A percentile compares a stretch with the other conserved stretches of the same genome.
Evolutionary conservation across 495 filamentous ascomycete genomes (phyloP).

Genomic region (Neurospora sp.): DNA sequence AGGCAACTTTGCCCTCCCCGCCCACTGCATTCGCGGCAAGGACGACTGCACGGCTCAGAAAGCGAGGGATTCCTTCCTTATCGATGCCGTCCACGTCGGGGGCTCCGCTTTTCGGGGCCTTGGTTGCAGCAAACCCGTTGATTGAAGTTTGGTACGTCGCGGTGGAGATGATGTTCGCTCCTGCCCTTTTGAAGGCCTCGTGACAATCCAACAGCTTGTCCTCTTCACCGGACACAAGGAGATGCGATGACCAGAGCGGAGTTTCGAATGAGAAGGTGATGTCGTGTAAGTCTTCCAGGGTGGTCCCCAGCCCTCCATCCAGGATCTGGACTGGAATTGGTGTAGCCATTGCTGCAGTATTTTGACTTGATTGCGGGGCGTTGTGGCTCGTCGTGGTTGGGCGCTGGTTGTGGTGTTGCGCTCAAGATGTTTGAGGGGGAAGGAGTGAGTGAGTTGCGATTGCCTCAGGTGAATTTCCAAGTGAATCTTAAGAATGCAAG

Average conservation of each 20-base stretch:
- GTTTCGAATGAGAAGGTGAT: slow-evolving; percentile 33
- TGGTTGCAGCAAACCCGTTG: slow-evolving; percentile 40
- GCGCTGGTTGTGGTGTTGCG: not conserved
- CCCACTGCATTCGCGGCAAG: slow-evolving; percentile 26
- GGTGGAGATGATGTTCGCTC: slow-evolving; percentile 50
- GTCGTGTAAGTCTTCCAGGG: slow-evolving; percentile 46
- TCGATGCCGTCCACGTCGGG: slow-evolving; percentile 14
- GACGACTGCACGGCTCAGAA: slow-evolving; percentile 24
- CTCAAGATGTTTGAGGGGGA: not conserved
- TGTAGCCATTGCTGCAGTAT: not conserved
- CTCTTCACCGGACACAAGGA: slow-evolving; percentile 40
- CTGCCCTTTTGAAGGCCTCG: slow-evolving; percentile 39
- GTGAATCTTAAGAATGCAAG: not conserved
- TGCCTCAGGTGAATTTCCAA: not conserved
- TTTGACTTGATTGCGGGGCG: not conserved
- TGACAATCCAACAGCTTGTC: slow-evolving; percentile 43
- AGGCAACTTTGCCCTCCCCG: slow-evolving; percentile 25
- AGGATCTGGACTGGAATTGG: slow-evolving; percentile 37
- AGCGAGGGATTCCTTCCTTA: slow-evolving; percentile 12
- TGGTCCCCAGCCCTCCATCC: slow-evolving; percentile 58
- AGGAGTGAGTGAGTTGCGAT: not conserved
- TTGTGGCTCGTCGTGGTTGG: not conserved
- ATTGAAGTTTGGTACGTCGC: slow-evolving; percentile 55
- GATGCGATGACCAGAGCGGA: slow-evolving; percentile 57
- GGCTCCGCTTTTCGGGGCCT: slow-evolving; percentile 4